Conservation (phyloP, 768 basidiomycete genomes). For the Leucocoprinus leucothites region DNA sequence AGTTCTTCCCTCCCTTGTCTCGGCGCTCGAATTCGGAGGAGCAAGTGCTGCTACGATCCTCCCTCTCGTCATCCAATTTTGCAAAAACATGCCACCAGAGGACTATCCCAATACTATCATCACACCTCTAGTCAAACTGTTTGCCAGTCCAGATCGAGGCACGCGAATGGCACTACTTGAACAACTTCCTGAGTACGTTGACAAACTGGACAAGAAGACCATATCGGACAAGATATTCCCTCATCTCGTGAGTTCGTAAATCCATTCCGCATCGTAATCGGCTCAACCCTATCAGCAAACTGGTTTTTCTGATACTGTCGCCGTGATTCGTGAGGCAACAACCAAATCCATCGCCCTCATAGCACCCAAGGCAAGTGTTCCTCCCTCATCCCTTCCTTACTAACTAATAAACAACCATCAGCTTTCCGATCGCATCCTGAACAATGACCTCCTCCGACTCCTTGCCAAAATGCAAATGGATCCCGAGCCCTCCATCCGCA, state of each 20-base stretch:
- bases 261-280: not conserved
- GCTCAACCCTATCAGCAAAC: constrained; percentile 62
- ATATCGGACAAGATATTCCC: constrained; percentile 93
- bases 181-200: constrained; percentile 76
- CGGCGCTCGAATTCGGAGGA: constrained; percentile 77
- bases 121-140: constrained; percentile 80
- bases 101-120: constrained; percentile 71
- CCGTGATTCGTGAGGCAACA: constrained; percentile 92
- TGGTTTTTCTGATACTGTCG: constrained; percentile 92
- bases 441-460: constrained; percentile 92
- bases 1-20: constrained; percentile 83
- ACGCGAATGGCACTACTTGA: constrained; percentile 93
- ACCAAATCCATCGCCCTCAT: constrained; percentile 83
- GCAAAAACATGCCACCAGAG: constrained; percentile 62
- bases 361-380: constrained; percentile 66
- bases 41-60: constrained; percentile 74
- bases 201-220: constrained; percentile 80
- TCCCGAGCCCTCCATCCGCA: constrained; percentile 90
- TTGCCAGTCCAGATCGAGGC: constrained; percentile 86
- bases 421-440: constrained; percentile 89
- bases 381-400: not conserved
- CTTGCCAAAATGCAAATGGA: constrained; percentile 93
- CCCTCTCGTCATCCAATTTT: constrained; percentile 81
- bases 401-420: constrained; percentile 24
- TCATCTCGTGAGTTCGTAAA: constrained; percentile 60